A percentile compares a stretch with the other conserved stretches of the same genome.
These are phyloP conservation scores for Samsoniella hepiali DNA, from an alignment of 2,329 filamentous ascomycete species.

Conservation along the genomic window DNA sequence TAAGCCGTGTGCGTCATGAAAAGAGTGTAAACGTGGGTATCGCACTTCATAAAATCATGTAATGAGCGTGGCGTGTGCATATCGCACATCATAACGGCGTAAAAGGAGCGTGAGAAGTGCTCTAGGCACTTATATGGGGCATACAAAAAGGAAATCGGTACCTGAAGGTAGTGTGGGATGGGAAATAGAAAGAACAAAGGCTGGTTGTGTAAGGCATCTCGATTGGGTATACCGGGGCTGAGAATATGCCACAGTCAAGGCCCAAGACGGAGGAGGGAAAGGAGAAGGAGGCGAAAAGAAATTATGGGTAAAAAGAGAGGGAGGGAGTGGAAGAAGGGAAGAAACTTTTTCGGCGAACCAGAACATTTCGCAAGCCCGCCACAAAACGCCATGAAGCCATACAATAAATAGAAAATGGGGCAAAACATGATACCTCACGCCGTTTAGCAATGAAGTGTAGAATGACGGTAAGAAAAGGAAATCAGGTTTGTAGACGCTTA, in stretches of 20 bases:
- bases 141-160: not conserved
- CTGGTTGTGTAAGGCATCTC: not conserved
- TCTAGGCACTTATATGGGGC: not conserved
- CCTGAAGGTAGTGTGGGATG: not conserved
- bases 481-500: conserved; percentile 19
- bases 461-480: not conserved
- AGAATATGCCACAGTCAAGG: not conserved
- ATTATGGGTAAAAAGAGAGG: not conserved
- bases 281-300: not conserved
- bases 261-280: not conserved
- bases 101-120: conserved; percentile 1
- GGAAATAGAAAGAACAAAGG: not conserved
- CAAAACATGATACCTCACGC: not conserved
- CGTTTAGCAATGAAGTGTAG: not conserved
- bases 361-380: not conserved
- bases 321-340: not conserved
- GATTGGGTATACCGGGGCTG: not conserved
- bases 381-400: not conserved
- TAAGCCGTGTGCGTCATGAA: conserved; percentile 11
- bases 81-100: conserved; percentile 8
- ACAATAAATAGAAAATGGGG: not conserved
- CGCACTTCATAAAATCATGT: conserved; percentile 11
- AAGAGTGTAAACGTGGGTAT: conserved; percentile 7
- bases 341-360: not conserved
- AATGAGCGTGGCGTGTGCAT: conserved; percentile 9